Conservation (phyloP, 2,329 filamentous ascomycete genomes). For the Epichloe sylvatica region DNA sequence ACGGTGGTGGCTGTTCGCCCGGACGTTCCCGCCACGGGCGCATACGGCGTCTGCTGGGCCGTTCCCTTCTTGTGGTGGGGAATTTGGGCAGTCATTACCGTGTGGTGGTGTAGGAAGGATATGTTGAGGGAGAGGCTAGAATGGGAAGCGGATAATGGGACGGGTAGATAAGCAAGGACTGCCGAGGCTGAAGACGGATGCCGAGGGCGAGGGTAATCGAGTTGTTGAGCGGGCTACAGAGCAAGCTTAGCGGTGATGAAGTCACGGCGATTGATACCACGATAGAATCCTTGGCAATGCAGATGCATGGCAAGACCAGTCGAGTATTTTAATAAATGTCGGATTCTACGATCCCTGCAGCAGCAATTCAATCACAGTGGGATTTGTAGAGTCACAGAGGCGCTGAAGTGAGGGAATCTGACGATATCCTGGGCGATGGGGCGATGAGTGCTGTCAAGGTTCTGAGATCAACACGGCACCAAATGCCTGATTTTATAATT, state of each 20-base stretch:
- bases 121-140: constrained; percentile 24
- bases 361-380: too few relatives aligned
- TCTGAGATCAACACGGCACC: too few relatives aligned
- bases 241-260: not conserved
- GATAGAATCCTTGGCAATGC: not conserved
- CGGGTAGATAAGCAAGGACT: not conserved
- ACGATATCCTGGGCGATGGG: too few relatives aligned
- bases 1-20: constrained; percentile 24
- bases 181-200: not conserved
- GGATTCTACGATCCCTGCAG: too few relatives aligned
- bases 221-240: not conserved
- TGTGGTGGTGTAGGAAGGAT: constrained; percentile 23
- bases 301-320: too few relatives aligned
- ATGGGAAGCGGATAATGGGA: constrained; percentile 16
- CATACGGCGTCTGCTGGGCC: constrained; percentile 26
- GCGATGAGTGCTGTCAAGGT: too few relatives aligned
- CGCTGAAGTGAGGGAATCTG: too few relatives aligned
- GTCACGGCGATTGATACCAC: not conserved
- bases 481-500: too few relatives aligned
- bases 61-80: constrained; percentile 25
- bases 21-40: constrained; percentile 20
- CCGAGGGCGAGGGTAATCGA: not conserved
- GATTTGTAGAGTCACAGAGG: too few relatives aligned
- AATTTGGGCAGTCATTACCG: constrained; percentile 22
- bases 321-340: too few relatives aligned